A percentile compares a stretch with the other conserved stretches of the same genome.
These are phyloP conservation scores for Carpinus viminea DNA, from an alignment of 306 rosid genomes.

Conservation along the genomic window DNA sequence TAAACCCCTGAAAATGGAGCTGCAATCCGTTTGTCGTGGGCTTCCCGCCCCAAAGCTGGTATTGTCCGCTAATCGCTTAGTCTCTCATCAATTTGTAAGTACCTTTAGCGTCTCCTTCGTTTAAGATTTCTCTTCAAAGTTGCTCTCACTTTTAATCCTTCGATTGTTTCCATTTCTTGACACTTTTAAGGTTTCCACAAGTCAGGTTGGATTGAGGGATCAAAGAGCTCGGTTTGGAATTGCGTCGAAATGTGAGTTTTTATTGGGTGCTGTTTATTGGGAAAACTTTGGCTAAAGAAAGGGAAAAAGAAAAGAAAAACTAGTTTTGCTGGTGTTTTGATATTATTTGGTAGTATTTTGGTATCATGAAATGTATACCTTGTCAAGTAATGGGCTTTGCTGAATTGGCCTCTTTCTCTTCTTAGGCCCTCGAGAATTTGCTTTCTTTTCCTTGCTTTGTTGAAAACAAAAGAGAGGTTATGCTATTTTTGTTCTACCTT, in stretches of 20 bases:
- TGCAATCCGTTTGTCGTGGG: conserved; percentile 45
- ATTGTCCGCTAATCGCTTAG: conserved; percentile 20
- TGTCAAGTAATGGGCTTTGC: not conserved
- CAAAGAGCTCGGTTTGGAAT: conserved; percentile 24
- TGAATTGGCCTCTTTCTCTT: not conserved
- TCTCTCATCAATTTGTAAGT: conserved; percentile 23
- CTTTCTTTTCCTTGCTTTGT: not conserved
- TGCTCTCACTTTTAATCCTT: conserved; percentile 6
- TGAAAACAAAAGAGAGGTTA: not conserved
- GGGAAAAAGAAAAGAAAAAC: not conserved
- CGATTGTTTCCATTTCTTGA: conserved; percentile 6
- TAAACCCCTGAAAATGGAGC: conserved; percentile 41
- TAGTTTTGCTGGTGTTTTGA: not conserved
- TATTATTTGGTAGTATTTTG: not conserved
- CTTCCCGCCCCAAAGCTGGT: conserved; percentile 37
- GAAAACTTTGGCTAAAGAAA: not conserved
- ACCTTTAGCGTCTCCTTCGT: not conserved
- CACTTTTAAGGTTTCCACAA: conserved; percentile 24
- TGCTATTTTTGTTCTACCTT: not conserved
- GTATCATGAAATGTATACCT: not conserved
- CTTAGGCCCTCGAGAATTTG: not conserved
- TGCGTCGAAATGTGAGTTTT: conserved; percentile 37
- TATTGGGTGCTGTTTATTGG: not conserved
- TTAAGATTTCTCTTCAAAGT: not conserved
- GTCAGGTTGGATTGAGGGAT: conserved; percentile 16